phyloP scores from a whole-genome alignment of 176 grass and related monocot species.

The Eragrostis nindensis region DNA sequence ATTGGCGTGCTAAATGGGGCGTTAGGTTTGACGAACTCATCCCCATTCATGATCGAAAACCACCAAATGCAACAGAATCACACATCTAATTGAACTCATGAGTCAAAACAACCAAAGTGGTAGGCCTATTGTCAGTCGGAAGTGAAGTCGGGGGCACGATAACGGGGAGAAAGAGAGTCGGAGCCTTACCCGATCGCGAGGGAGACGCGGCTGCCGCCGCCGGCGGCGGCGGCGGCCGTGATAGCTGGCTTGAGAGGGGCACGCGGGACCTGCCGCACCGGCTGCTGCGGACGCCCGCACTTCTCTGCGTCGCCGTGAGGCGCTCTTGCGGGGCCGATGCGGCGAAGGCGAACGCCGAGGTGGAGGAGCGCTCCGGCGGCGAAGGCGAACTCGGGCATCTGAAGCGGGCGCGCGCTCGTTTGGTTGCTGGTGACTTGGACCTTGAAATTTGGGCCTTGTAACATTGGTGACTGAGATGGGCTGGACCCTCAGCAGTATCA shows the following conservation, averaged over 20 bases:
- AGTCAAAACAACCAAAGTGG: neutral
- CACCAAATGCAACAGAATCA: neutral
- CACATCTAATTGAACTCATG: neutral
- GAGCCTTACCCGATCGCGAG: slow-evolving; percentile 20
- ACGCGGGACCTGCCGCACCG: neutral
- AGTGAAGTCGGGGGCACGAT: neutral
- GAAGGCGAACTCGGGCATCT: neutral
- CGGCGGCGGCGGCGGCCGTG: neutral
- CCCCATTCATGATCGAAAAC: neutral
- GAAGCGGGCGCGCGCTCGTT: neutral
- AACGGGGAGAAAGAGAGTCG: neutral
- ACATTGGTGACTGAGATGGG: neutral
- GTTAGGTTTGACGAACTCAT: neutral
- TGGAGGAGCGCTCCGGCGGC: neutral
- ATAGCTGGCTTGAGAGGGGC: neutral
- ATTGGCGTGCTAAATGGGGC: neutral
- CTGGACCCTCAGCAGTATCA: neutral
- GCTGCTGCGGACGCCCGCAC: neutral
- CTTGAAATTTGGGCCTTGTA: neutral
- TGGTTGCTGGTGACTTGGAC: too few relatives aligned
- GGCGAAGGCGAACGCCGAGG: neutral
- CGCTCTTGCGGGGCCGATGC: neutral
- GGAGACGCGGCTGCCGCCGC: neutral
- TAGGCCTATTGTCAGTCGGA: neutral
- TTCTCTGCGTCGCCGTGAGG: neutral